Percentiles rank a stretch among this genome's conserved stretches.
phyloP scores from a whole-genome alignment of 371 early-diverging fungal species.

The Smittium culicis region DNA sequence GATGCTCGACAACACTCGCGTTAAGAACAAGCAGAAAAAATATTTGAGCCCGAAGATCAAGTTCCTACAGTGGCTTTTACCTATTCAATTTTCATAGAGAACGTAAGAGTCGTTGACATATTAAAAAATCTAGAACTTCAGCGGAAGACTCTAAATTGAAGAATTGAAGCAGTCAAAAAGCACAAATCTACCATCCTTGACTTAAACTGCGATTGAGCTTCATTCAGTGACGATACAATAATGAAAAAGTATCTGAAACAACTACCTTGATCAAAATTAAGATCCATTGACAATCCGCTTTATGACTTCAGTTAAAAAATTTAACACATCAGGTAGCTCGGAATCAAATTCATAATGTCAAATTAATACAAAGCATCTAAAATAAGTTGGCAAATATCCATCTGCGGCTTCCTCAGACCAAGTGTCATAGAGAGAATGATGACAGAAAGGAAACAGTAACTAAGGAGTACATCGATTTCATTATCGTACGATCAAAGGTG shows the following conservation, averaged over 20 bases:
- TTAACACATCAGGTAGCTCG: constrained; percentile 1
- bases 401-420: constrained; percentile 22
- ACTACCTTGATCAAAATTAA: neutral
- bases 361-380: neutral
- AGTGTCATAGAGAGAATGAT: constrained; percentile 19
- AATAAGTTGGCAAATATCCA: constrained; percentile 4
- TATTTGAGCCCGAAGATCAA: no score
- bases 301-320: neutral
- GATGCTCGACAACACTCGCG: no score
- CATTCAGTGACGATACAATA: neutral
- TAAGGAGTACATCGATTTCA: neutral
- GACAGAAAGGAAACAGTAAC: neutral
- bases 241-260: neutral
- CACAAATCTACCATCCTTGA: constrained; percentile 3
- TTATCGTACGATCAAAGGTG: constrained; percentile 14
- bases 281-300: neutral
- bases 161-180: no score
- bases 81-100: no score
- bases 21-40: no score
- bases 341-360: neutral
- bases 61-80: no score
- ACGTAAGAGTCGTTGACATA: no score
- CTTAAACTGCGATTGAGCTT: neutral
- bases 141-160: no score
- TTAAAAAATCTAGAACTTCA: no score